Evolutionary conservation across 805 yeast genomes (phyloP).

Genomic region (Candida ortonii): DNA sequence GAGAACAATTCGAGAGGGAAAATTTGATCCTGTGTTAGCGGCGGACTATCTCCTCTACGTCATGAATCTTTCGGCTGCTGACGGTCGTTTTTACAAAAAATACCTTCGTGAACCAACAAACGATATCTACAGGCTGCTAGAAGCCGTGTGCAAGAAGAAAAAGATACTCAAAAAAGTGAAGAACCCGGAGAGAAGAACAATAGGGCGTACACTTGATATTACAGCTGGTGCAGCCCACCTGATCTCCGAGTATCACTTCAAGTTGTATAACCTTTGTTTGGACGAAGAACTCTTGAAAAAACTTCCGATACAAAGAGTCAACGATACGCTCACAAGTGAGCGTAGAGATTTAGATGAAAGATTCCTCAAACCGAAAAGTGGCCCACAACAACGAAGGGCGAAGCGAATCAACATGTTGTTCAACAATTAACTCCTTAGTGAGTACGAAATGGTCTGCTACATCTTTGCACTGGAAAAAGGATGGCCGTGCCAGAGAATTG

Average conservation of each 20-base stretch:
- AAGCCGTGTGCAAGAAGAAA: constrained; percentile 42
- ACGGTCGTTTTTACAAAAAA: constrained; percentile 42
- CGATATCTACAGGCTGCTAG: constrained; percentile 55
- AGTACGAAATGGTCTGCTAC: too few relatives aligned
- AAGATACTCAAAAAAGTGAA: constrained; percentile 28
- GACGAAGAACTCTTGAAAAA: constrained; percentile 19
- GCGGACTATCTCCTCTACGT: constrained; percentile 81
- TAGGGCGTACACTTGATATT: constrained; percentile 3
- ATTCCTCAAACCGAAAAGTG: too few relatives aligned
- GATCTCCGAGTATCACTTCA: constrained; percentile 61
- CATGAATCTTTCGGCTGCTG: constrained; percentile 60
- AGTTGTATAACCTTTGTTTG: constrained; percentile 35
- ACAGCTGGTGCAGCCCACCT: constrained; percentile 67
- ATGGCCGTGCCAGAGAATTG: too few relatives aligned
- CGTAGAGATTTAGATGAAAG: too few relatives aligned
- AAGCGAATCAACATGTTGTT: too few relatives aligned
- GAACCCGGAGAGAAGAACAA: constrained; percentile 35
- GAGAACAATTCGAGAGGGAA: constrained; percentile 67
- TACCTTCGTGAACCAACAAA: constrained; percentile 67
- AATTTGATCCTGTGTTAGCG: constrained; percentile 79
- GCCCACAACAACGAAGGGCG: too few relatives aligned
- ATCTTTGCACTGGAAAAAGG: too few relatives aligned
- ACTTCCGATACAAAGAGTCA: too few relatives aligned
- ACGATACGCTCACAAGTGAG: too few relatives aligned
- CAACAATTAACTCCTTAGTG: too few relatives aligned